phyloP scores from a whole-genome alignment of 2,329 filamentous ascomycete species.

The Neurospora crassa region DNA sequence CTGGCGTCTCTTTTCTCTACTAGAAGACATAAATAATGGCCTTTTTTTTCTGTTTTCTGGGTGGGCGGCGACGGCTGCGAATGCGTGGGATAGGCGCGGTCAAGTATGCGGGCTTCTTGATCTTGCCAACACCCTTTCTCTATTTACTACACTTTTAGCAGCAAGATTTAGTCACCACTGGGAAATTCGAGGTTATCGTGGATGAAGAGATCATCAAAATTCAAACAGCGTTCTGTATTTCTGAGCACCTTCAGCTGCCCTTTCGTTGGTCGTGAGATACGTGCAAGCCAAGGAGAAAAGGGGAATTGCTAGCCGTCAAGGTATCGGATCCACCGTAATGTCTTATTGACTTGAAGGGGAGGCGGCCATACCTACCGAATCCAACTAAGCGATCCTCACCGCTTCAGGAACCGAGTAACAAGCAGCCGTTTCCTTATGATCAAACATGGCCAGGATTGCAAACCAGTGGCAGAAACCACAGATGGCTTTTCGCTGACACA shows the following conservation, averaged over 20 bases:
- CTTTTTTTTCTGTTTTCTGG: conserved; percentile 33
- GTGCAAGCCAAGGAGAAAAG: not conserved
- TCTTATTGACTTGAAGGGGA: not conserved
- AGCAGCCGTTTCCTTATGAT: not conserved
- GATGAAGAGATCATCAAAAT: not conserved
- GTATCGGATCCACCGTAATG: not conserved
- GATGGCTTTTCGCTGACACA: not conserved
- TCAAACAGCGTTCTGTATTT: not conserved
- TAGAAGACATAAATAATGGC: conserved; percentile 33
- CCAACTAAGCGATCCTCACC: not conserved
- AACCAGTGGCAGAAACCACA: not conserved
- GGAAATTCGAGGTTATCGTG: not conserved
- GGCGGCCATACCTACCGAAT: not conserved
- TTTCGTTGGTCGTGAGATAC: not conserved
- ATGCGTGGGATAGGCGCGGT: conserved; percentile 36
- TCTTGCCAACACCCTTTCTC: conserved; percentile 48
- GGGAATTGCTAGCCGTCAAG: not conserved
- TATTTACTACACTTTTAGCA: conserved; percentile 14
- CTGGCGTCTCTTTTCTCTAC: conserved; percentile 35
- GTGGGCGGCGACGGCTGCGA: conserved; percentile 38
- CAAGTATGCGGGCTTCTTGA: conserved; percentile 31
- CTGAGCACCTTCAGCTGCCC: not conserved
- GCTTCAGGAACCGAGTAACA: not conserved
- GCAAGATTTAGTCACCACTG: not conserved
- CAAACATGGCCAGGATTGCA: not conserved